Base-by-base conservation (phyloP, 768 basidiomycete species). In the Gyrodon lividus region DNA sequence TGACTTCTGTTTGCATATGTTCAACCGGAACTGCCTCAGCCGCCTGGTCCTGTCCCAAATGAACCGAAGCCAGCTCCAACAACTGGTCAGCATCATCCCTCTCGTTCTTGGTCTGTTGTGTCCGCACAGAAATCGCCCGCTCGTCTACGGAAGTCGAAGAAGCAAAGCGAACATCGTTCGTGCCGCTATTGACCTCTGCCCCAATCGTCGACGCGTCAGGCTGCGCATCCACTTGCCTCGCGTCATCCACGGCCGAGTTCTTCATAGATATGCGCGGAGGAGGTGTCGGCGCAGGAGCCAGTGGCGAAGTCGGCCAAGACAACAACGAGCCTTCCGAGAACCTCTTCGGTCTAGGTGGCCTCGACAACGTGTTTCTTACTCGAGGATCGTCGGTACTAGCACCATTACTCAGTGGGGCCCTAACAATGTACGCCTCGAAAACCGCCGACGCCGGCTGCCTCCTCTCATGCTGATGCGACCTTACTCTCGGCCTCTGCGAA, bases 41-140 rank as follows among this genome's bases (percentile, higher is more conserved):
- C 2, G 10, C 41, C 33, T 51, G 55, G 28, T 34, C 14, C 34
- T 10, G 41, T 8, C 51, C 58, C n/a, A 64, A 50, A 37, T 65
- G 62, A 20, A 66, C 59, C 14, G 59, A 61, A 34, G 56, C 65
- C n/a, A 66, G 54, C 9, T 62, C 54, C 46, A 66, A 50, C 39
- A 64, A 45, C 44, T 43, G 14, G 39, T 62, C 65, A 23, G 49
- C 6, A 17, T 56, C 67, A n/a, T 64, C 51, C 13, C 24, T 23
- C 6, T 37, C 41, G 14, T 20, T 35, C 13, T 39, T 43, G 3
- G 16, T 17, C 16, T 13, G 8, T 7, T 17, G 5, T 14, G 24
- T 14, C 14, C 33, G 44, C 40, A 44, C 7, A 30, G 41, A 26
- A 31, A 13, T 22, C 40, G 28, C 14, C 17, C 10, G 8, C 30